Base-by-base conservation (phyloP, 2,329 filamentous ascomycete species). In the Penicillium italicum region DNA sequence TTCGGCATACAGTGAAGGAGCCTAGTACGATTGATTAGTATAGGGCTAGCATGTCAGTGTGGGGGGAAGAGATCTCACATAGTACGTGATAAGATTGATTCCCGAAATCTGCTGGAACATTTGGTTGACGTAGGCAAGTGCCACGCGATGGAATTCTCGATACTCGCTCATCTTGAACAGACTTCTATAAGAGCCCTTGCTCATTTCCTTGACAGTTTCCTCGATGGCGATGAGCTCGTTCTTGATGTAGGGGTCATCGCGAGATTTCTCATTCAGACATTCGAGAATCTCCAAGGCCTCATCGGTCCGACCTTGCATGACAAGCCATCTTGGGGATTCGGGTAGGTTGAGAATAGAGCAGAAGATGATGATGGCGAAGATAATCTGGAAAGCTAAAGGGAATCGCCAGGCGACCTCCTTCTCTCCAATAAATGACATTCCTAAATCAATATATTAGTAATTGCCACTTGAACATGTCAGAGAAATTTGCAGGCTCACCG, bases 141-240 rank as follows among this genome's bases (percentile, higher is more conserved):
- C 65, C 16, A 78, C 79, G 45, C 80, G 78, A 66, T 82, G 80
- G 55, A 82, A 75, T 66, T 82, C 77, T 33, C 79, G 74, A 62
- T 82, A 75, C 59, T 80, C 77, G 58, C 73, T 76, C 76, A 81
- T 81, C 56, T 78, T 81, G 69, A 85, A 84, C 22, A 84, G 73
- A 60, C 84, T 82, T 4, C 67, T 64, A 67, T 82, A 84, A 75
- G 69, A 79, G 4, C 62, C 76, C 50, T 75, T 73, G 69, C 76
- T 51, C 62, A 64, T 76, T 59, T 80, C 77, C 41, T 77, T 62
- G 7, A 79, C 78, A 1, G 77, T 78, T 57, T 78, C 77, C 54
- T 79, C 78, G 67, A 81, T 78, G 5, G 77, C 73, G 6, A 70
- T 60, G 58, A 79, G 79, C 55, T 80, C 77, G 31, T 71, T 67